phyloP scores from a whole-genome alignment of 176 grass and related monocot species.

The Eleusine indica region DNA sequence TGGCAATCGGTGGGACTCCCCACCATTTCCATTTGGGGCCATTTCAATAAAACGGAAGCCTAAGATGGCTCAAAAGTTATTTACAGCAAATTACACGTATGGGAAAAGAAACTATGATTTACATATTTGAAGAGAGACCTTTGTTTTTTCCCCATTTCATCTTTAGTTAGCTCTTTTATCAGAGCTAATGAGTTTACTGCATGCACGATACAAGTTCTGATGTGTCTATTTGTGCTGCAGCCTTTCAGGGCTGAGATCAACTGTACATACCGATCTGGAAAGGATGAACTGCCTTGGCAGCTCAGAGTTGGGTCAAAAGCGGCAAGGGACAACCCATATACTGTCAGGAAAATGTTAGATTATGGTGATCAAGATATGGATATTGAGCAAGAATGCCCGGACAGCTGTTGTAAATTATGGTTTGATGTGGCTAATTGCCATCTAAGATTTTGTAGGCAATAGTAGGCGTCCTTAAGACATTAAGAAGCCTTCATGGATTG shows the following conservation, averaged over 20 bases:
- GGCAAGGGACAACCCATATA: conserved; percentile 32
- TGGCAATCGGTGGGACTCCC: too few species aligned
- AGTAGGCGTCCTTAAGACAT: not conserved
- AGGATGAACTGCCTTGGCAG: conserved; percentile 33
- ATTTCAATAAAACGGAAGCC: too few species aligned
- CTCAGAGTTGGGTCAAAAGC: conserved; percentile 28
- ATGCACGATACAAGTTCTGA: conserved; percentile 10
- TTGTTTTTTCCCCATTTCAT: not conserved
- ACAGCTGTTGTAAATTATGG: conserved; percentile 37
- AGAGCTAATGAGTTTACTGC: conserved; percentile 13
- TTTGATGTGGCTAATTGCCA: conserved; percentile 13
- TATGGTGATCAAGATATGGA: conserved; percentile 31
- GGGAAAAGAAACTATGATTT: too few species aligned
- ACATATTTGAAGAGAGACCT: not conserved
- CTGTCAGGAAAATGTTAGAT: conserved; percentile 33
- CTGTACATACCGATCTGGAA: conserved; percentile 45
- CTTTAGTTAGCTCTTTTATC: not conserved
- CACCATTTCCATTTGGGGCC: too few species aligned
- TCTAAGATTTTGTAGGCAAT: conserved; percentile 41
- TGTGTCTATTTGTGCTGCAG: conserved; percentile 20
- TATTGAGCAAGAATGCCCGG: conserved; percentile 26
- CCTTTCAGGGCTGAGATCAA: conserved; percentile 25
- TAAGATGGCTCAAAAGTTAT: too few species aligned
- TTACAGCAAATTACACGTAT: too few species aligned
- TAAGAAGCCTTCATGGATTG: conserved; percentile 10